These are phyloP conservation scores for Quercus agrifolia DNA, from an alignment of 306 rosid genomes.

Conservation along the genomic window DNA sequence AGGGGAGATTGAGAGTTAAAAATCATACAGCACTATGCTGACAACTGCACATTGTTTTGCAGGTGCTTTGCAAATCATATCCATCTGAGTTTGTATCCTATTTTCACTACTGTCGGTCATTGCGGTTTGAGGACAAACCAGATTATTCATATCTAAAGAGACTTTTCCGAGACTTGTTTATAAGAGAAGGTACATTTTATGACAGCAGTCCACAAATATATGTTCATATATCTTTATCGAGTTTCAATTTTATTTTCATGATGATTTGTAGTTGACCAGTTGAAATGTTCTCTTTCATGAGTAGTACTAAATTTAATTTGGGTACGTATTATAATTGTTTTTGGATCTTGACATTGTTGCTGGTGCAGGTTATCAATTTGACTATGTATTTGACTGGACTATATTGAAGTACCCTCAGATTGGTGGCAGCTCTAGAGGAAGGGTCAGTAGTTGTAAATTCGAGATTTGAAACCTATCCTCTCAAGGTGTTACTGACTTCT, in stretches of 20 bases:
- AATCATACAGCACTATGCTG: constrained; percentile 23
- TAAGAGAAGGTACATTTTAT: constrained; percentile 72
- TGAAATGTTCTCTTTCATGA: neutral
- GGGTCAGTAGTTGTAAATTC: constrained; percentile 42
- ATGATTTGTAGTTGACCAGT: neutral
- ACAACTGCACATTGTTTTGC: constrained; percentile 34
- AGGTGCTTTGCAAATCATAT: constrained; percentile 89
- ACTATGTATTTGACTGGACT: constrained; percentile 90
- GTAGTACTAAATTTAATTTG: neutral
- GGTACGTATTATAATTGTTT: constrained; percentile 3
- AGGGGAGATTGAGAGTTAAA: constrained; percentile 6
- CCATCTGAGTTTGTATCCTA: constrained; percentile 95
- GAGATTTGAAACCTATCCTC: constrained; percentile 2
- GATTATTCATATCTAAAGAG: constrained; percentile 97
- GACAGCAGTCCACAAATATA: neutral
- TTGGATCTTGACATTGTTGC: constrained; percentile 24
- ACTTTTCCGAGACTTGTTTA: constrained; percentile 90
- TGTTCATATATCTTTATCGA: neutral
- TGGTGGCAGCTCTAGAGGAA: constrained; percentile 65
- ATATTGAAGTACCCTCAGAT: constrained; percentile 75
- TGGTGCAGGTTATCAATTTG: constrained; percentile 78
- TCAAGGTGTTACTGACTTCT: constrained; percentile 30
- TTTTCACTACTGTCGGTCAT: constrained; percentile 93
- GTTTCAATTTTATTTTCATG: neutral
- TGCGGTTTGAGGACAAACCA: constrained; percentile 98